Evolutionary conservation across 2,329 filamentous ascomycete genomes (phyloP).

Genomic region (Paraphoma sp.): DNA sequence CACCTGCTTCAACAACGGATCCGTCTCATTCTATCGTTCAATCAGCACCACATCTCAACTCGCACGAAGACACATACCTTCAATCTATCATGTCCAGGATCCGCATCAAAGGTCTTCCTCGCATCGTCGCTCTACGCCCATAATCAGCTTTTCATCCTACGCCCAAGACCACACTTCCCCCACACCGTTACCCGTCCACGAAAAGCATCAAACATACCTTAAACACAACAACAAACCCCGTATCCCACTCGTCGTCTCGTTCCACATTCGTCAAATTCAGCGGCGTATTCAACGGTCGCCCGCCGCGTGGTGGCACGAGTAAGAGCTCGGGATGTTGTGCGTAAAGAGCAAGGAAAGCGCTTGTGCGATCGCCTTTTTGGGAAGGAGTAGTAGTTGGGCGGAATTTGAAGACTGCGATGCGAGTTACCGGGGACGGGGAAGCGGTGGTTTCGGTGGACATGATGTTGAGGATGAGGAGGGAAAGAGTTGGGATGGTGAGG

Average conservation of each 20-base stretch:
- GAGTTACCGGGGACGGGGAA: conserved; percentile 15
- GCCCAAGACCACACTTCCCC: too few relatives aligned
- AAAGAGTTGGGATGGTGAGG: background rate
- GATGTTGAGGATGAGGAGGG: background rate
- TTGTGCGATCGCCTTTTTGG: conserved; percentile 29
- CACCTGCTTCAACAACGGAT: conserved; percentile 30
- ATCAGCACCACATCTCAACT: background rate
- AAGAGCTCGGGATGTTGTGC: conserved; percentile 23
- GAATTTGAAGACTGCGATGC: conserved; percentile 35
- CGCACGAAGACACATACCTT: conserved; percentile 20
- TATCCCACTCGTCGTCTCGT: conserved; percentile 31
- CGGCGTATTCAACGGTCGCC: conserved; percentile 27
- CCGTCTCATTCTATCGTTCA: conserved; percentile 29
- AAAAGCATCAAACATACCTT: conserved; percentile 21
- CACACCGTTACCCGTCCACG: background rate
- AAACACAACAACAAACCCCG: conserved; percentile 33
- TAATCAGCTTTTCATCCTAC: background rate
- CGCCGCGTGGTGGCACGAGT: conserved; percentile 22
- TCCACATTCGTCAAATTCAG: conserved; percentile 29
- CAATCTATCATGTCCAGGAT: conserved; percentile 29
- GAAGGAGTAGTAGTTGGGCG: conserved; percentile 14
- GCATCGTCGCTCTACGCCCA: conserved; percentile 21
- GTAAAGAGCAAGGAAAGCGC: conserved; percentile 31
- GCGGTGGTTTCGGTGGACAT: background rate
- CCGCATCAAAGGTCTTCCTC: conserved; percentile 27